Conservation (phyloP, 768 basidiomycete species). For the Chalciporus chontae region DNA sequence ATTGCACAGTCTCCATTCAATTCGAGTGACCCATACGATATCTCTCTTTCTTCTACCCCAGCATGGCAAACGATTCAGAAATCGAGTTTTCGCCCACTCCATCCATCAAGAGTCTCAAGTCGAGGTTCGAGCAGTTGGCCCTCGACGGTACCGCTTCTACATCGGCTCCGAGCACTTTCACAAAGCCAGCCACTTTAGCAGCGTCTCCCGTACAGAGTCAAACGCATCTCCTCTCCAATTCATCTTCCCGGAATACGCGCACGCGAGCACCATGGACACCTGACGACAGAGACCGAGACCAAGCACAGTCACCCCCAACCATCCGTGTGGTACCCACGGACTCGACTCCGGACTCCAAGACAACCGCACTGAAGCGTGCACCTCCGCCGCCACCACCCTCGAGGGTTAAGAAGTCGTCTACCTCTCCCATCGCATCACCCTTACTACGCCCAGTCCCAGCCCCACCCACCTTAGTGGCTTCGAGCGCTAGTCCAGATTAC, state of each 20-base stretch:
- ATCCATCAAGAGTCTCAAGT: slow-evolving; percentile 67
- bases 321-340: slow-evolving; percentile 41
- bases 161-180: slow-evolving; percentile 1
- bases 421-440: slow-evolving; percentile 44
- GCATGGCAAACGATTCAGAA: slow-evolving; percentile 21
- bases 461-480: slow-evolving; percentile 27
- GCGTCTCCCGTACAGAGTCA: slow-evolving; percentile 12
- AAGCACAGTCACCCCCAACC: slow-evolving; percentile 18
- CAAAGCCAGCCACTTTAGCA: not conserved
- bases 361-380: slow-evolving; percentile 39
- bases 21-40: not conserved
- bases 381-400: slow-evolving; percentile 58
- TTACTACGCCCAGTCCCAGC: slow-evolving; percentile 49
- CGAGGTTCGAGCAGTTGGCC: slow-evolving; percentile 69
- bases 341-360: slow-evolving; percentile 54
- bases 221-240: slow-evolving; percentile 27
- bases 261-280: slow-evolving; percentile 32
- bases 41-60: not conserved
- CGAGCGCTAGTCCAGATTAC: slow-evolving; percentile 20
- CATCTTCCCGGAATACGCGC: slow-evolving; percentile 37
- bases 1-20: not conserved
- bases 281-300: slow-evolving; percentile 15
- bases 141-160: slow-evolving; percentile 29
- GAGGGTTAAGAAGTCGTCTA: slow-evolving; percentile 31
- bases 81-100: slow-evolving; percentile 55